A percentile compares a stretch with the other conserved stretches of the same genome.
Conservation (phyloP, 2,329 filamentous ascomycete genomes). For the Aspergillus ustus region DNA sequence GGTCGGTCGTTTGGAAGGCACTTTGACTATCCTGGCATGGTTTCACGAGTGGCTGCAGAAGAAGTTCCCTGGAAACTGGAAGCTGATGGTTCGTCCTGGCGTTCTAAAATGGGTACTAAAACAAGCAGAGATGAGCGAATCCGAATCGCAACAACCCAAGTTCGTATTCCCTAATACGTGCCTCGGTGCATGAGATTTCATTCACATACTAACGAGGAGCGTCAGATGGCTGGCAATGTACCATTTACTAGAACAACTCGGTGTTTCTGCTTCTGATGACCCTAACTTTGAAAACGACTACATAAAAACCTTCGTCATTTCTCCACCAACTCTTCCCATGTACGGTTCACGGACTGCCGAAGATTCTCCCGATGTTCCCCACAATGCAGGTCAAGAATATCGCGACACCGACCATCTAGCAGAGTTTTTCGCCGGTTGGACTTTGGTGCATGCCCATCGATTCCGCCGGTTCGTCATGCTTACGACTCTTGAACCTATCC, state of each 20-base stretch:
- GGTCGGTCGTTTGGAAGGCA: conserved; percentile 32
- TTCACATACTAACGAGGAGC: conserved; percentile 2
- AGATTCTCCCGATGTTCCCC: conserved; percentile 29
- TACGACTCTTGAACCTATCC: conserved; percentile 27
- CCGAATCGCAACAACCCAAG: conserved; percentile 20
- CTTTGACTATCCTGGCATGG: conserved; percentile 43
- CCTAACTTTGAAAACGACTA: conserved; percentile 30
- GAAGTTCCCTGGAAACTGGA: conserved; percentile 38
- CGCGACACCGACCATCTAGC: conserved; percentile 42
- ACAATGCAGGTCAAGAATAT: conserved; percentile 31
- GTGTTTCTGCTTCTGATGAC: conserved; percentile 1
- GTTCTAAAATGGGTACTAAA: conserved; percentile 40
- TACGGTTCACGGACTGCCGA: conserved; percentile 36
- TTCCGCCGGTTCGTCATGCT: conserved; percentile 41
- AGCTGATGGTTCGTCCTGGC: conserved; percentile 45
- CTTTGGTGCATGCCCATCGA: conserved; percentile 34
- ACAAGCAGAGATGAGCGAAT: conserved; percentile 27
- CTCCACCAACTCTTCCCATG: conserved; percentile 28
- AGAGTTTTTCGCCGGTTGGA: conserved; percentile 47
- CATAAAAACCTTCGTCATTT: conserved; percentile 35
- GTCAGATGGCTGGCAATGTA: conserved; percentile 34
- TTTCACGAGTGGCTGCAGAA: conserved; percentile 30
- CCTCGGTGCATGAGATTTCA: neutral
- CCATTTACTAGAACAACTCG: conserved; percentile 31
- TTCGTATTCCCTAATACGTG: conserved; percentile 20